Evolutionary conservation across 1,139 yeast species (phyloP), one percentile per base, ranked within the genome.

Genomic region (Geotrichum histeridarum): DNA sequence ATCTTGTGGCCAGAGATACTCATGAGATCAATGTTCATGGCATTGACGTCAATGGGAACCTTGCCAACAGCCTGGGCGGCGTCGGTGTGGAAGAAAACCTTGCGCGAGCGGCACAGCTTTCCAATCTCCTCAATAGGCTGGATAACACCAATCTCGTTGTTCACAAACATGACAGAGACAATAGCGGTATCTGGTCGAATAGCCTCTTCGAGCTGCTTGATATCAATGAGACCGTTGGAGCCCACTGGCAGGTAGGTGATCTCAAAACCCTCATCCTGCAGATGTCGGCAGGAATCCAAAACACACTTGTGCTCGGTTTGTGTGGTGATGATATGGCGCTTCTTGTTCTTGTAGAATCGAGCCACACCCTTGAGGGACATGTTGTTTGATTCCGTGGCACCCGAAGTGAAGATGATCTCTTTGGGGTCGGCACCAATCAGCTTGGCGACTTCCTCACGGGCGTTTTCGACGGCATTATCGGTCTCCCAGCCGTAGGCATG

Each of bases 401-500:
- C 99, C 4, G 95, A 86, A 0, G 98, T 93, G 76, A 93, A 91
- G 54, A 93, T 86, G 64, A 93, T 93, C 73, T 94, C 99, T 74
- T 91, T 93, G 50, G 98, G 90, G 69, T 93, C 97, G 30, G 99
- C 99, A 39, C 83, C 82, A 63, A 94, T 90, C 53, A 93, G 80
- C 41, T 77, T 76, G 3, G 99, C 98, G 54, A 93, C 77, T 64
- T 90, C 78, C 53, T 75, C 78, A 66, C 99, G 81, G 2, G 99
- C 96, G 55, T 75, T 76, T 67, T 93, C 99, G 37, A 94, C 95
- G 58, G 86, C 96, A 63, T 80, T 81, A 57, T 91, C 97, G 5
- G 99, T 87, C 73, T 93, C 99, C 99, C 99, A 93, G 38, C 99
- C 99, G 69, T 93, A 93, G n/a, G 96, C 81, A 68, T 93, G 98